These are phyloP conservation scores for Daldinia loculata DNA, from an alignment of 495 filamentous ascomycete genomes.

Conservation along the genomic window DNA sequence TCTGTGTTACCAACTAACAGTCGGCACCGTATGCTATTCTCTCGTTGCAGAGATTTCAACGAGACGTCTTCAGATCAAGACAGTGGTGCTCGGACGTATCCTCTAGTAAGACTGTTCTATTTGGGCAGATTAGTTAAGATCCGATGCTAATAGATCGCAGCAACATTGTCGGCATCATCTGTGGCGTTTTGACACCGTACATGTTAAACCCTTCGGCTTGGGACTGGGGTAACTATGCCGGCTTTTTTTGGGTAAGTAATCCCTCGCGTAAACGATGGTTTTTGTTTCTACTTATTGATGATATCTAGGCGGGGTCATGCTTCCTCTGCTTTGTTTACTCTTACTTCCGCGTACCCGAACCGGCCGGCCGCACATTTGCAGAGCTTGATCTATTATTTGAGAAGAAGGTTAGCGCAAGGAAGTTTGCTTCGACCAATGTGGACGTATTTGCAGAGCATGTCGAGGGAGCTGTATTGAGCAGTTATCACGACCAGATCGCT, in stretches of 20 bases:
- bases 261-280: background rate
- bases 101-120: conserved; percentile 61
- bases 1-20: conserved; percentile 76
- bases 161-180: conserved; percentile 51
- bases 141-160: conserved; percentile 24
- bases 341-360: conserved; percentile 80
- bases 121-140: no score
- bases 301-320: conserved; percentile 64
- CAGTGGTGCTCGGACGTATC: conserved; percentile 69
- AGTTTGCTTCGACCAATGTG: conserved; percentile 71
- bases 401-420: conserved; percentile 68
- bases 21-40: conserved; percentile 82
- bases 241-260: conserved; percentile 78
- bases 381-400: conserved; percentile 81
- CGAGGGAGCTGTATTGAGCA: conserved; percentile 57
- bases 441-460: conserved; percentile 73
- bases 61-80: conserved; percentile 78
- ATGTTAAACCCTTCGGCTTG: conserved; percentile 79
- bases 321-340: conserved; percentile 77
- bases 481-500: conserved; percentile 53
- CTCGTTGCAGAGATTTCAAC: conserved; percentile 79
- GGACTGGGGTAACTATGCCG: conserved; percentile 79
- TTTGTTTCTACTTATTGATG: background rate
- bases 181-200: conserved; percentile 74
- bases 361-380: conserved; percentile 72